Percentiles rank a stretch among this genome's conserved stretches.
phyloP scores from a whole-genome alignment of 2,329 filamentous ascomycete species.

The Hypoxylon sp. region DNA sequence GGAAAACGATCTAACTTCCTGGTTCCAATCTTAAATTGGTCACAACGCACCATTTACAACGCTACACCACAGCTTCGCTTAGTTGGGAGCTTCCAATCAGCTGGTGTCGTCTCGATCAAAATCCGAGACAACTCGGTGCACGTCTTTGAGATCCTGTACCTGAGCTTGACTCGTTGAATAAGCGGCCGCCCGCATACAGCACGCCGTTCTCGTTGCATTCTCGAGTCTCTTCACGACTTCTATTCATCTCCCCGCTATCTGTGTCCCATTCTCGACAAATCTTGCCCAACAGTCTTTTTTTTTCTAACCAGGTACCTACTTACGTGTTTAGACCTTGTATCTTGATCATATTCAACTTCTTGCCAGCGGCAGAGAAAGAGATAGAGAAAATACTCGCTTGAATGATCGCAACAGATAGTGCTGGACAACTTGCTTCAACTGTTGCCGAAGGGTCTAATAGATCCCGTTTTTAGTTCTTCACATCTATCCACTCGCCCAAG shows the following conservation, averaged over 20 bases:
- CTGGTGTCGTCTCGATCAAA: conserved; percentile 41
- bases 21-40: conserved; percentile 34
- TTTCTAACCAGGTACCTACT: not conserved
- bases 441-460: conserved; percentile 31
- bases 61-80: conserved; percentile 49
- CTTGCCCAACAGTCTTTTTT: conserved; percentile 34
- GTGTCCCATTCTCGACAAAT: conserved; percentile 43
- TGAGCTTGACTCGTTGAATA: conserved; percentile 37
- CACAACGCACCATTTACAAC: conserved; percentile 38
- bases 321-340: conserved; percentile 13
- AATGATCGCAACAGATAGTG: conserved; percentile 25
- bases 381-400: conserved; percentile 3
- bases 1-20: conserved; percentile 21
- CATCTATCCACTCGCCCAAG: conserved; percentile 15
- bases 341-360: conserved; percentile 25
- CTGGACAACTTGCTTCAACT: conserved; percentile 19
- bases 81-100: conserved; percentile 49
- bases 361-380: conserved; percentile 11
- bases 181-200: conserved; percentile 35
- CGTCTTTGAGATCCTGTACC: conserved; percentile 46
- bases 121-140: conserved; percentile 50
- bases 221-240: conserved; percentile 38
- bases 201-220: conserved; percentile 32
- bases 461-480: conserved; percentile 17
- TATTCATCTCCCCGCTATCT: conserved; percentile 41